Base-by-base conservation (phyloP, 495 filamentous ascomycete species). In the Chlorociboria aeruginascens region DNA sequence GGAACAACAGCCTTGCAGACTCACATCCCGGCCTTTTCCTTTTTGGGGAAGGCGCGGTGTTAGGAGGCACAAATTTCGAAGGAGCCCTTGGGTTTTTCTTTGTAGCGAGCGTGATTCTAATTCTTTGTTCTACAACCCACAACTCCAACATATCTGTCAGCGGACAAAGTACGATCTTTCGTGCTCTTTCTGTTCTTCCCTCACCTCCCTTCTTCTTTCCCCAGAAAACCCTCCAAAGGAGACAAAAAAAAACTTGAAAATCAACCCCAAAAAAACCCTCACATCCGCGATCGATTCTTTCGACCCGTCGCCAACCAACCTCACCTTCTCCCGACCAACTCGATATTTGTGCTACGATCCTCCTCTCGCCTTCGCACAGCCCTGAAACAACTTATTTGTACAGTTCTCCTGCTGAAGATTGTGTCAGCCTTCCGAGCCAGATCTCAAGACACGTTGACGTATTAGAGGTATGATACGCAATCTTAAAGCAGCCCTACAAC, bases 221-320 rank as follows among this genome's bases (percentile, higher is more conserved):
- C 20, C 68, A 64, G 61, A 69, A 74, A 73, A 68, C 61, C 54
- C 55, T 54, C 60, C 52, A 63, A 62, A 62, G 63, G 66, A 69
- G 60, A 58, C 63, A 56, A 73, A 74, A 76, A 76, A 76, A 75
- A 76, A 74, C 54, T 70, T 71, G 68, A 72, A 72, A 70, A 68
- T 44, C 36, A n/a, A n/a, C 56, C 45, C 43, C 45, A 57, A 49
- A 62, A 64, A 61, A 60, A 57, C 44, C 57, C 25, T 11, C 48
- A 54, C 29, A 30, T 49, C 50, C 43, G 56, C 59, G 45, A 58
- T 54, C 57, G 52, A 52, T 45, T 45, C 47, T 39, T 14, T 17
- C 33, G 29, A 38, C 47, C 51, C 48, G 56, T 49, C 52, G 47
- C 49, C 57, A 47, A 55, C 47, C 55, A 39, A 52, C 54, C 52